Evolutionary conservation across 441 rosid genomes (phyloP).

Genomic region (Euphorbia celastroides): DNA sequence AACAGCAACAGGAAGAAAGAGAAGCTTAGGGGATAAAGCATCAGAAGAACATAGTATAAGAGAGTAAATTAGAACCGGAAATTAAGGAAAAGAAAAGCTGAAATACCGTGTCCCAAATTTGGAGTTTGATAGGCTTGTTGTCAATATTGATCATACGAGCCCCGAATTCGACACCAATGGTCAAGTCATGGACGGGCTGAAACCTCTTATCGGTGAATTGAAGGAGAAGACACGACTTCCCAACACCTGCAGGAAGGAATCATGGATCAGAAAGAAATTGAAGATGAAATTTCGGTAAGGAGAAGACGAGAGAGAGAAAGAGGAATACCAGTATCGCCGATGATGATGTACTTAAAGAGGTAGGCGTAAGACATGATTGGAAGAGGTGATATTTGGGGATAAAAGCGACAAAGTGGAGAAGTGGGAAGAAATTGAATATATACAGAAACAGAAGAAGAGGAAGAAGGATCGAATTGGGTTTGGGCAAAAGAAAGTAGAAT

Average conservation of each 20-base stretch:
- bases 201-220: constrained; percentile 98
- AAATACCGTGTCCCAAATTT: constrained; percentile 93
- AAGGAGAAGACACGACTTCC: constrained; percentile 90
- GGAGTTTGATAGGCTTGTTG: constrained; percentile 91
- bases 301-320: background rate
- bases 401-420: background rate
- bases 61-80: too few relatives aligned
- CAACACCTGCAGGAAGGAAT: constrained; percentile 52
- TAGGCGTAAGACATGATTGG: constrained; percentile 82
- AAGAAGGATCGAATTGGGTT: background rate
- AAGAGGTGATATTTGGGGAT: background rate
- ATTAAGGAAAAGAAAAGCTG: constrained; percentile 7
- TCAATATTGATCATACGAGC: constrained; percentile 98
- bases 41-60: background rate
- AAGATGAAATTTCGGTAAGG: background rate
- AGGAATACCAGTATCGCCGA: constrained; percentile 79
- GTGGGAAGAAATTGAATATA: background rate
- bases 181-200: constrained; percentile 96
- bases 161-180: constrained; percentile 93
- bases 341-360: constrained; percentile 96
- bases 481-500: background rate
- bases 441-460: background rate
- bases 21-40: background rate
- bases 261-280: background rate
- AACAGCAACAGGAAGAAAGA: background rate